Conservation (phyloP, 2,329 filamentous ascomycete species). For the Trichoderma lentiforme region DNA sequence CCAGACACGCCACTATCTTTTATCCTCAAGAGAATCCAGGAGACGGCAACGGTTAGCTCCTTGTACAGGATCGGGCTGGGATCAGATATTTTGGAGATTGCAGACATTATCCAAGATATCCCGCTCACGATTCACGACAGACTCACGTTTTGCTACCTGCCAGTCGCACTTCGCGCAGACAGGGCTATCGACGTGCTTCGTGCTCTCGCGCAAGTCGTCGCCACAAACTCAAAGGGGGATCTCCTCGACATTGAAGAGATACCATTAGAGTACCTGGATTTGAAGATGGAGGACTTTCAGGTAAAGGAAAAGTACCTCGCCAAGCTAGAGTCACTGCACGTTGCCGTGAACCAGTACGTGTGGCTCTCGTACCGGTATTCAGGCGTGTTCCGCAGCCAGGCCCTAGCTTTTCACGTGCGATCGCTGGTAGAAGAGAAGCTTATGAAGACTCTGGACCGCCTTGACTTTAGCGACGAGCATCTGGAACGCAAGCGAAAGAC, state of each 20-base stretch:
- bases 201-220: conserved; percentile 67
- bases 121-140: conserved; percentile 70
- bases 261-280: conserved; percentile 70
- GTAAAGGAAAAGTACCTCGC: conserved; percentile 56
- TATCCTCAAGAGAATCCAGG: conserved; percentile 71
- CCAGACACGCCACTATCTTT: conserved; percentile 77
- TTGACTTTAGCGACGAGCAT: conserved; percentile 46
- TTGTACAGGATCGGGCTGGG: conserved; percentile 65
- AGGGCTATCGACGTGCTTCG: conserved; percentile 50
- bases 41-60: conserved; percentile 60
- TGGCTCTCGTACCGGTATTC: conserved; percentile 91
- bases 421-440: conserved; percentile 73
- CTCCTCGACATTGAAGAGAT: conserved; percentile 70
- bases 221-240: conserved; percentile 61
- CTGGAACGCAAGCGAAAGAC: conserved; percentile 28
- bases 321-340: conserved; percentile 74
- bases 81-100: conserved; percentile 59
- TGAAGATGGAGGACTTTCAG: conserved; percentile 44
- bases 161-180: conserved; percentile 54
- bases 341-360: conserved; percentile 77
- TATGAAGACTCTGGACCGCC: conserved; percentile 41
- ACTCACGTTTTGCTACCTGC: conserved; percentile 70
- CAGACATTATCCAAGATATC: conserved; percentile 71
- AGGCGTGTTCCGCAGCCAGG: conserved; percentile 72
- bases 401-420: conserved; percentile 77